Conservation (phyloP, 352 stramenopile species). For the Phytophthora palmivora region DNA sequence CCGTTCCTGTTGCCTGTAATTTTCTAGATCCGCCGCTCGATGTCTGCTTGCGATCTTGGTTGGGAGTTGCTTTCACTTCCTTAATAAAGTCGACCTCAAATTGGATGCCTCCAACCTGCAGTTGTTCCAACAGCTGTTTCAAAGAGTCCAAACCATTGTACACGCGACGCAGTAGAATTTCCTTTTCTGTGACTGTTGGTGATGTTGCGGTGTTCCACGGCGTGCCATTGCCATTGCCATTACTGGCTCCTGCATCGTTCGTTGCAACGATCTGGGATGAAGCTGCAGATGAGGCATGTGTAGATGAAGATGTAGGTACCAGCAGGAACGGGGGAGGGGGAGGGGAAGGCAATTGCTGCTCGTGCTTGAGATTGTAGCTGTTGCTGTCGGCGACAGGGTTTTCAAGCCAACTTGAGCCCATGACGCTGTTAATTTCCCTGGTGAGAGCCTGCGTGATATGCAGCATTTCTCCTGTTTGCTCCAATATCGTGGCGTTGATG, state of each 20-base stretch:
- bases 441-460: slow-evolving; percentile 60
- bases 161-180: slow-evolving; percentile 60
- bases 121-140: slow-evolving; percentile 78
- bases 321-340: slow-evolving; percentile 51
- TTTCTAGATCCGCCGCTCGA: slow-evolving; percentile 36
- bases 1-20: slow-evolving; percentile 30
- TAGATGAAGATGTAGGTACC: slow-evolving; percentile 43
- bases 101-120: slow-evolving; percentile 84
- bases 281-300: slow-evolving; percentile 40
- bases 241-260: slow-evolving; percentile 26
- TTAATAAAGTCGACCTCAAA: slow-evolving; percentile 87
- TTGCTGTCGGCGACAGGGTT: slow-evolving; percentile 3
- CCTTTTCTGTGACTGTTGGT: slow-evolving; percentile 36
- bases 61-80: slow-evolving; percentile 67
- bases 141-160: slow-evolving; percentile 66
- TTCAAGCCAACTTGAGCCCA: slow-evolving; percentile 39
- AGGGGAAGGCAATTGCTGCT: slow-evolving; percentile 19
- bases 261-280: slow-evolving; percentile 45
- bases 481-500: slow-evolving; percentile 78
- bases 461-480: slow-evolving; percentile 82
- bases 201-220: slow-evolving; percentile 21
- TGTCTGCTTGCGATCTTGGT: slow-evolving; percentile 58
- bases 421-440: slow-evolving; percentile 54
- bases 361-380: slow-evolving; percentile 14
- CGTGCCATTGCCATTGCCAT: slow-evolving; percentile 29